phyloP scores from a whole-genome alignment of 345 rosid genomes.

The Citrus mangshanensis region DNA sequence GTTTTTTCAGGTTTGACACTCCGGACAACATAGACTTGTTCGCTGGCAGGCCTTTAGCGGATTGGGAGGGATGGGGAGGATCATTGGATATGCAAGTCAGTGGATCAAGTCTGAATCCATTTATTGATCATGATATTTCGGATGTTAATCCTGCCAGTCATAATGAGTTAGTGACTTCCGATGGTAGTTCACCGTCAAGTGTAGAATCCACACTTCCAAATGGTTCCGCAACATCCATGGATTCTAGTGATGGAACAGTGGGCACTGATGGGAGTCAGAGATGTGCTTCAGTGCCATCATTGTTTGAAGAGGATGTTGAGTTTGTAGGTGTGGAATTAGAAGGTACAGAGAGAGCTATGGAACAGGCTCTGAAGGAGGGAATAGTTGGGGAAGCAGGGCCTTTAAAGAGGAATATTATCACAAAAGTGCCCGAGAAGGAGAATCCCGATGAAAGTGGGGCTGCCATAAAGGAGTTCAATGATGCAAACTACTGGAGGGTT shows the following conservation, averaged over 20 bases:
- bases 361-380: slow-evolving; percentile 86
- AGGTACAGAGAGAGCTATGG: slow-evolving; percentile 96
- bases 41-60: slow-evolving; percentile 56
- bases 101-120: slow-evolving; percentile 64
- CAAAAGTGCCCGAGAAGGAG: slow-evolving; percentile 53
- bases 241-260: slow-evolving; percentile 37
- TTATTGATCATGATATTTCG: slow-evolving; percentile 46
- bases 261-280: slow-evolving; percentile 34
- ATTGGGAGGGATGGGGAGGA: slow-evolving; percentile 92
- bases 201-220: slow-evolving; percentile 51
- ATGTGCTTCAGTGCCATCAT: slow-evolving; percentile 48
- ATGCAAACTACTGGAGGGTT: slow-evolving; percentile 90
- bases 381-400: slow-evolving; percentile 97
- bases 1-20: slow-evolving; percentile 56
- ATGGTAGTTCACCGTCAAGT: slow-evolving; percentile 31
- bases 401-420: slow-evolving; percentile 53
- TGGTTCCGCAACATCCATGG: slow-evolving; percentile 44
- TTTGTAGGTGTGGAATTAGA: slow-evolving; percentile 87
- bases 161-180: slow-evolving; percentile 30
- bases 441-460: slow-evolving; percentile 46
- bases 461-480: slow-evolving; percentile 79
- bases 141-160: slow-evolving; percentile 32
- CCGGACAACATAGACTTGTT: slow-evolving; percentile 54
- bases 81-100: slow-evolving; percentile 53
- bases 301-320: slow-evolving; percentile 97